Conservation (phyloP, 306 rosid species). For the Vigna mungo region DNA sequence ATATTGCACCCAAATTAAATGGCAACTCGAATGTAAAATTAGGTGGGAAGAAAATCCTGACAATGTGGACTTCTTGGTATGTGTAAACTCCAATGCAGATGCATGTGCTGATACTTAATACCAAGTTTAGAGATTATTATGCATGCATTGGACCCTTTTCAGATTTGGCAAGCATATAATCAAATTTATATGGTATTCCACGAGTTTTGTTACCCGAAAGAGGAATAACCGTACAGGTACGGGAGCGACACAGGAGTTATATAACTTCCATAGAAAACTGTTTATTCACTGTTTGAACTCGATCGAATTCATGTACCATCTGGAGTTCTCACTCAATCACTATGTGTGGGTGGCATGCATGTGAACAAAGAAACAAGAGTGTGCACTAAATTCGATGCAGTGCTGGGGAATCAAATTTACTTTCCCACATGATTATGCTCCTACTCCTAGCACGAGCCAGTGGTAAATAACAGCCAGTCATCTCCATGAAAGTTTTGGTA, state of each 20-base stretch:
- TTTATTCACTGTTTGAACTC: not conserved
- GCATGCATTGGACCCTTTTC: not conserved
- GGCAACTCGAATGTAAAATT: not conserved
- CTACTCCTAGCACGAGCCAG: slow-evolving; percentile 11
- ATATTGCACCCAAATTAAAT: not conserved
- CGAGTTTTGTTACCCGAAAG: not conserved
- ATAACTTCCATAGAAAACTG: not conserved
- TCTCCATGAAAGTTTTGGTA: slow-evolving; percentile 21
- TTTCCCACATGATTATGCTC: not conserved
- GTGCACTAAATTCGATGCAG: slow-evolving; percentile 20
- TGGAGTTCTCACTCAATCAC: not conserved
- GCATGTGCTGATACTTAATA: too few relatives aligned
- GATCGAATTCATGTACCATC: not conserved
- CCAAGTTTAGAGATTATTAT: not conserved
- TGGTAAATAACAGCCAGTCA: slow-evolving; percentile 23
- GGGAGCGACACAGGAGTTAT: not conserved
- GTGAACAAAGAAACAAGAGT: slow-evolving; percentile 1
- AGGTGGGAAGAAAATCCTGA: not conserved
- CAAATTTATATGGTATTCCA: not conserved
- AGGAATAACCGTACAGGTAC: not conserved
- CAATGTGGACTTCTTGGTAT: not conserved
- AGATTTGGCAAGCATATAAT: not conserved
- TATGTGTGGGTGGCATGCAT: not conserved
- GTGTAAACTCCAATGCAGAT: not conserved
- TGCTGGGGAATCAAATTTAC: slow-evolving; percentile 17